Evolutionary conservation across 176 grass and related monocot species (phyloP), one percentile per base, ranked within the genome.

Genomic region (Ananas comosus): DNA sequence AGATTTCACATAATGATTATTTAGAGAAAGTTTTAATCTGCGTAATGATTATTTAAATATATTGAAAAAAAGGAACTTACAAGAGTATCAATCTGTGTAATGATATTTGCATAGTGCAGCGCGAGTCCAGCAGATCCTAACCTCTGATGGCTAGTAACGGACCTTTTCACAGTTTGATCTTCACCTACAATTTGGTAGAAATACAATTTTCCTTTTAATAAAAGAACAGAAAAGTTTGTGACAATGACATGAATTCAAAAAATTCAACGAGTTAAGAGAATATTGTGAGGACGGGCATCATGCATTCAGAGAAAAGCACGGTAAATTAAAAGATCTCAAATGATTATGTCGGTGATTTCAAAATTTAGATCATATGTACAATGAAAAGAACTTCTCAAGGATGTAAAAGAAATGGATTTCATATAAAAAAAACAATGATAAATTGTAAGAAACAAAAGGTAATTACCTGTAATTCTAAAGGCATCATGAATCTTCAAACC

Each of bases 31-130:
- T 18, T 13, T 9, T 6, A 52, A 3, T 29, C 16, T 65, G 64
- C 13, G 21, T 53, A 68, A 65, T 58, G 12, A 33, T 68, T 52
- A 17, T 48, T 56, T 72, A 72, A 59, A 59, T 42, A 42, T 42
- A 42, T 42, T 42, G 13, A 53, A 16, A 61, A 3, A 28, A 73
- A 59, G 49, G 28, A 72, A 19, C 72, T 53, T 92, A 92, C 82
- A 70, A 69, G 72, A 54, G 47, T 69, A 8, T 80, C 71, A 51
- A 88, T 85, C 47, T 78, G 74, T 48, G 67, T 74, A 27, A 92
- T 85, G 52, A 92, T 73, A 74, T 78, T 76, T 52, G 89, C 80
- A 63, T 88, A 92, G 82, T 85, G 82, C 76, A 92, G 73, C 2
- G 74, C 76, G 27, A 88, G 85, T 6, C 86, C 70, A 9, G 53